phyloP scores from a whole-genome alignment of 805 yeast species.

The Millerago galiae region DNA sequence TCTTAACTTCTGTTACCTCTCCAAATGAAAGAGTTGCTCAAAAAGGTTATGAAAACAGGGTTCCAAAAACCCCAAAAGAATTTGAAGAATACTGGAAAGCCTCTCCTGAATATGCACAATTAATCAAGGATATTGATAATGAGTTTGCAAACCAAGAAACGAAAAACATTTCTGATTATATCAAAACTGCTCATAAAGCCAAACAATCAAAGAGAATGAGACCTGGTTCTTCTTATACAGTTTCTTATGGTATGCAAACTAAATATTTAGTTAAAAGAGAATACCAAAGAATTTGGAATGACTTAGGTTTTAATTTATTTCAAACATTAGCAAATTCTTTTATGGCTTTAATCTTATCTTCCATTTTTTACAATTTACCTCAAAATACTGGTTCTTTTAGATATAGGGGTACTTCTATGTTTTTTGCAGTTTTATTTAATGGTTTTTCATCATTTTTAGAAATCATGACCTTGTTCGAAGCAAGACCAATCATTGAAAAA shows the following conservation, averaged over 20 bases:
- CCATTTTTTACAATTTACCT: slow-evolving; percentile 49
- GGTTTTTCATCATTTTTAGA: slow-evolving; percentile 57
- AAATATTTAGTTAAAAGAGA: slow-evolving; percentile 40
- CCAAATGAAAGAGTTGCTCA: slow-evolving; percentile 42
- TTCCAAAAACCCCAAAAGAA: slow-evolving; percentile 48
- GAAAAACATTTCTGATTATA: slow-evolving; percentile 25
- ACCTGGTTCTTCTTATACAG: slow-evolving; percentile 46
- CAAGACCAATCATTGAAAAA: slow-evolving; percentile 50
- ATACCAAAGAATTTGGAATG: slow-evolving; percentile 42
- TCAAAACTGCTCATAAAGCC: slow-evolving; percentile 42
- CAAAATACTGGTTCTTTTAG: slow-evolving; percentile 40
- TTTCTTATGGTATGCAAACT: slow-evolving; percentile 47
- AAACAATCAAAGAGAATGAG: slow-evolving; percentile 43
- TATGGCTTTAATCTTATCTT: slow-evolving; percentile 51
- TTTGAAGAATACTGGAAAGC: slow-evolving; percentile 45
- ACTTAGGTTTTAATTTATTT: slow-evolving; percentile 39
- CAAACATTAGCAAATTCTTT: slow-evolving; percentile 37
- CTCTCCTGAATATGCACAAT: slow-evolving; percentile 34
- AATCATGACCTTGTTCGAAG: slow-evolving; percentile 29
- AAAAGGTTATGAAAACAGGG: slow-evolving; percentile 39
- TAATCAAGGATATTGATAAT: slow-evolving; percentile 39
- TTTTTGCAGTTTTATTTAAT: slow-evolving; percentile 59
- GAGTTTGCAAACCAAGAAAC: not conserved
- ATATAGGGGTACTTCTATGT: slow-evolving; percentile 57
- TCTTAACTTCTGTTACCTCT: slow-evolving; percentile 48